Base-by-base conservation (phyloP, 2,329 filamentous ascomycete species). In the Ophiocordyceps camponoti-floridani region DNA sequence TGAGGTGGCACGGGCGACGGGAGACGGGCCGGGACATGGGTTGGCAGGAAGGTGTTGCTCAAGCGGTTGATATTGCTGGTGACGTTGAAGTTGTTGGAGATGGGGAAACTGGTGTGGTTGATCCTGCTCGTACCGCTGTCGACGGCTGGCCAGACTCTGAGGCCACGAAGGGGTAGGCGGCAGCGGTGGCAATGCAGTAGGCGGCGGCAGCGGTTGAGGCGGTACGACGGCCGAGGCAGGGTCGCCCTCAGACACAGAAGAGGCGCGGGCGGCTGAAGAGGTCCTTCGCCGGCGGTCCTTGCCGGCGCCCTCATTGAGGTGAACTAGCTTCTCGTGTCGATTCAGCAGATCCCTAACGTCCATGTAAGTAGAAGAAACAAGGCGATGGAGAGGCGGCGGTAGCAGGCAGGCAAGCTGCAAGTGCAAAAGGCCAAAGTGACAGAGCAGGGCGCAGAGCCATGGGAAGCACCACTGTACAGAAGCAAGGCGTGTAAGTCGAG, bases 291-390 rank as follows among this genome's bases (percentile, higher is more conserved):
- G 64, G 53, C 54, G 62, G 49, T 77, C 72, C 51, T 73, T 75
- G 57, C 62, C 69, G 51, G 35, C 35, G 14, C 67, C 69, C 58
- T 77, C 72, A 60, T 73, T 77, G 55, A 76, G 67, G 56, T 79
- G 75, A 53, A 77, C 73, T 52, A 78, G 70, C 61, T 77, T 78
- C 61, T 77, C 72, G 61, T 79, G 75, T 50, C 75, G 68, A 49
- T 76, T 72, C 51, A 79, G 67, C 48, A 79, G 68, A 58, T 78
- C 75, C 51, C 74, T 78, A 62, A 73, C 75, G 62, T 76, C 67
- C 72, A 75, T 76, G 64, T 72, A 71, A 75, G 70, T 51, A 57
- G 40, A 26, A 27, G 11, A 7, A 6, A 41, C 5, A 41, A 13
- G 40, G 12, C 18, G 10, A 23, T 26, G 8, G 13, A 26, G 14